Conservation (phyloP, 305 asterid genomes). For the Fraxinus velutina region DNA sequence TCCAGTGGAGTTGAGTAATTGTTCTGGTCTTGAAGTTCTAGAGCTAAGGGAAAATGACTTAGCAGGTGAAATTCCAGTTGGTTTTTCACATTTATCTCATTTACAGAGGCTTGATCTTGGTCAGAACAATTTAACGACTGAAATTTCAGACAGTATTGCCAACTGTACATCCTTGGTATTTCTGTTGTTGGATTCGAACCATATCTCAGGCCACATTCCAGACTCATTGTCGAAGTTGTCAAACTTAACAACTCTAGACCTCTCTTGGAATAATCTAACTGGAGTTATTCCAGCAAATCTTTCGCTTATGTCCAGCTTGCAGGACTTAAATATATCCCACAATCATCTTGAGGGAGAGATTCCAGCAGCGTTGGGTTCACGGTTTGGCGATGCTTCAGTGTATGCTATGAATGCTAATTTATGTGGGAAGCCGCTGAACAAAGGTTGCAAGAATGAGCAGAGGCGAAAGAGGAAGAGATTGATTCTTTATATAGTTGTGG, state of each 20-base stretch:
- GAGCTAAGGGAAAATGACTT: conserved; percentile 48
- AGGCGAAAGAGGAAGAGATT: conserved; percentile 47
- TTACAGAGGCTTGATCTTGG: conserved; percentile 68
- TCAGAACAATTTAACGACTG: conserved; percentile 46
- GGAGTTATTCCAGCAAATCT: conserved; percentile 61
- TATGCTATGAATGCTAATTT: conserved; percentile 48
- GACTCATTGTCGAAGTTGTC: conserved; percentile 43
- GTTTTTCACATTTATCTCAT: conserved; percentile 44
- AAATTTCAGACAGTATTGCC: conserved; percentile 51
- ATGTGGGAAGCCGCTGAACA: conserved; percentile 61
- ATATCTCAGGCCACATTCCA: conserved; percentile 59
- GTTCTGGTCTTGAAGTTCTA: conserved; percentile 51
- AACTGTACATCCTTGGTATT: conserved; percentile 50
- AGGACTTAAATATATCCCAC: conserved; percentile 46
- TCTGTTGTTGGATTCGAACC: conserved; percentile 56
- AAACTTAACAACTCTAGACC: conserved; percentile 40
- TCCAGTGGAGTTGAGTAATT: conserved; percentile 63
- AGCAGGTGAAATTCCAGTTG: conserved; percentile 50
- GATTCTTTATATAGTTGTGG: conserved; percentile 50
- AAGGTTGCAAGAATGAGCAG: conserved; percentile 34
- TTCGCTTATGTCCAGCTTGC: conserved; percentile 41
- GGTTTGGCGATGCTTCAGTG: conserved; percentile 57
- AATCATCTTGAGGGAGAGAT: conserved; percentile 68
- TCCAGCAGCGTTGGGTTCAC: conserved; percentile 50
- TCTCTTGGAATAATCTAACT: conserved; percentile 52